These are phyloP conservation scores for Penicillium paxilli DNA, from an alignment of 495 filamentous ascomycete species.

Conservation along the genomic window DNA sequence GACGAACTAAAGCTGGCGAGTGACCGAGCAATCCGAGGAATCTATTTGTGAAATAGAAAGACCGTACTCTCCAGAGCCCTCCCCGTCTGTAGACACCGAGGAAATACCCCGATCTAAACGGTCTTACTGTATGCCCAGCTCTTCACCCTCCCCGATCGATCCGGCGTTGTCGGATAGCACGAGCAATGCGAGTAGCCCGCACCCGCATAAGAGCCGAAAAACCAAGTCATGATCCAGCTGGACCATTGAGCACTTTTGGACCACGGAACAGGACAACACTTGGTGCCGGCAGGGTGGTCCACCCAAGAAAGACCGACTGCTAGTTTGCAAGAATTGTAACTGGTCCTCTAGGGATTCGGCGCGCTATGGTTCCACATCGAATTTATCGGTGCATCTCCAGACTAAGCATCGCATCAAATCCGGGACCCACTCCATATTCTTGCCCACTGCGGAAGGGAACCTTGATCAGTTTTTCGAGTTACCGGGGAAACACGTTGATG, in stretches of 20 bases:
- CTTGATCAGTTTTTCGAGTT: constrained; percentile 2
- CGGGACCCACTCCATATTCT: constrained; percentile 1
- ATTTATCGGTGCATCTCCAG: constrained; percentile 7
- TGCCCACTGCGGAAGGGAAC: constrained; percentile 1
- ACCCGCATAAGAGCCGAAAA: constrained; percentile 10
- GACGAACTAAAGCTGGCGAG: too few species aligned
- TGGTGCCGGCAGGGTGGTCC: constrained; percentile 9
- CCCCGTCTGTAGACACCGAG: constrained; percentile 1
- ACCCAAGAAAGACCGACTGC: constrained; percentile 10
- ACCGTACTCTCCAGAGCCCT: constrained; percentile 9
- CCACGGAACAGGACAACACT: constrained; percentile 9
- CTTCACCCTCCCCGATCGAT: constrained; percentile 8
- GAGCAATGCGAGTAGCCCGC: constrained; percentile 7
- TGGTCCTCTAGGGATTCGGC: constrained; percentile 7
- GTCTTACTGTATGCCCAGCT: constrained; percentile 6
- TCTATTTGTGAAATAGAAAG: constrained; percentile 2
- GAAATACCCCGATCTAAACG: constrained; percentile 5
- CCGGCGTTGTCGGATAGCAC: constrained; percentile 3
- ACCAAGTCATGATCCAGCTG: constrained; percentile 13
- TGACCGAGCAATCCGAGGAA: constrained; percentile 1
- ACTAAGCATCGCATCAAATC: constrained; percentile 10
- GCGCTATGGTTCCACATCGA: constrained; percentile 10
- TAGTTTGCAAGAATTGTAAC: constrained; percentile 9
- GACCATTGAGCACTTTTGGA: constrained; percentile 10
- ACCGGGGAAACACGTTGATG: constrained; percentile 1